Conservation (phyloP, 768 basidiomycete genomes). For the Termitomyces sp. region DNA sequence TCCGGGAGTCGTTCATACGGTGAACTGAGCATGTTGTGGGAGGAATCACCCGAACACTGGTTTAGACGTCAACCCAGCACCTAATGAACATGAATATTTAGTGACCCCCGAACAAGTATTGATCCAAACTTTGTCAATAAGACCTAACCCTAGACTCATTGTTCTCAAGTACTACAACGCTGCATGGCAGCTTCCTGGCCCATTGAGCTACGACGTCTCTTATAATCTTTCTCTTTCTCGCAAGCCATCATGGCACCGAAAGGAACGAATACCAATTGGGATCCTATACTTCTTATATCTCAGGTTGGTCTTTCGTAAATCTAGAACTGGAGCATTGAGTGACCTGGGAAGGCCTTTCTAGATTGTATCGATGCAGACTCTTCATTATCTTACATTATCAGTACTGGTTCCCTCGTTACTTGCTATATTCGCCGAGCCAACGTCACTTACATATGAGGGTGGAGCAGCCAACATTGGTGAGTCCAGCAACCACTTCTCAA, state of each 20-base stretch:
- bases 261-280: constrained; percentile 63
- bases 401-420: constrained; percentile 81
- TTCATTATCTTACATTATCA: constrained; percentile 90
- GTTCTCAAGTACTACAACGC: constrained; percentile 1
- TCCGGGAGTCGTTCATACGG: constrained; percentile 17
- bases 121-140: background rate
- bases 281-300: constrained; percentile 82
- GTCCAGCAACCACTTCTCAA: constrained; percentile 16
- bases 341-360: constrained; percentile 28
- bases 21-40: constrained; percentile 10
- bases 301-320: constrained; percentile 50
- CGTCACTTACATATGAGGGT: constrained; percentile 68
- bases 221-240: background rate
- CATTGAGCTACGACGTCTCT: background rate
- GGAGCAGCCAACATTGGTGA: constrained; percentile 76
- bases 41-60: background rate
- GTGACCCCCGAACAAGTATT: background rate
- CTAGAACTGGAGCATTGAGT: background rate
- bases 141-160: constrained; percentile 19
- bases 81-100: background rate
- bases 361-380: constrained; percentile 91
- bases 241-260: constrained; percentile 30
- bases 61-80: background rate
- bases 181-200: constrained; percentile 10
- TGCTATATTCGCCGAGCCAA: constrained; percentile 67